Percentiles rank a stretch among this genome's conserved stretches.
phyloP scores from a whole-genome alignment of 164 flowering plant species.

The Akebia trifoliata region DNA sequence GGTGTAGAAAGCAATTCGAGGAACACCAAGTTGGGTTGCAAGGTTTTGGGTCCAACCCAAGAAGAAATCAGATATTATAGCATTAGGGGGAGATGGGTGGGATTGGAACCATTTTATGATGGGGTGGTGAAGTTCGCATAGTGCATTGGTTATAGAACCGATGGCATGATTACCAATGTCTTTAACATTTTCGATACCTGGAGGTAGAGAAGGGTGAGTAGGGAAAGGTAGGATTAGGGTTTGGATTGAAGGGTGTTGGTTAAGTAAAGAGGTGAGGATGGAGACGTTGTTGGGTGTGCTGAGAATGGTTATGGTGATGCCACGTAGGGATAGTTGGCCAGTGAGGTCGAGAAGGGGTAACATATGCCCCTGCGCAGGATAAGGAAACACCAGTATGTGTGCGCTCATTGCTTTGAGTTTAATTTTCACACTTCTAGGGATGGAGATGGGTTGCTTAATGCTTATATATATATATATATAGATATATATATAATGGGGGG shows the following conservation, averaged over 20 bases:
- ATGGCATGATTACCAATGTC: constrained; percentile 20
- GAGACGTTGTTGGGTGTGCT: constrained; percentile 26
- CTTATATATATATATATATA: too few relatives aligned
- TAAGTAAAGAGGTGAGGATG: constrained; percentile 17
- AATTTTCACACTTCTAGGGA: too few relatives aligned
- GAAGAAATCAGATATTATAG: constrained; percentile 29
- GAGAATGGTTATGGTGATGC: constrained; percentile 21
- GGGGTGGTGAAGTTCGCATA: constrained; percentile 12
- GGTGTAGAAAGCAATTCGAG: constrained; percentile 26
- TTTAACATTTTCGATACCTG: constrained; percentile 30
- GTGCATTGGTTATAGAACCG: constrained; percentile 10
- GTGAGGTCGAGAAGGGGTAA: constrained; percentile 27
- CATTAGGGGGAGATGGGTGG: constrained; percentile 28
- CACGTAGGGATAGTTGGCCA: constrained; percentile 12
- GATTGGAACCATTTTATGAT: constrained; percentile 27
- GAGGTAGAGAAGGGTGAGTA: constrained; percentile 18
- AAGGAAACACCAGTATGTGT: constrained; percentile 22
- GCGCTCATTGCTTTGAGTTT: too few relatives aligned
- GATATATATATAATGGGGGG: too few relatives aligned
- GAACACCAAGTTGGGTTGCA: constrained; percentile 23
- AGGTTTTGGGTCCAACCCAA: constrained; percentile 39
- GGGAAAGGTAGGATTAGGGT: constrained; percentile 29
- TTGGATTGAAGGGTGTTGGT: constrained; percentile 13
- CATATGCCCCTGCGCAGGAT: constrained; percentile 28
- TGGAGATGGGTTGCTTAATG: too few relatives aligned